phyloP scores from a whole-genome alignment of 176 grass and related monocot species.

The Thinopyrum elongatum region DNA sequence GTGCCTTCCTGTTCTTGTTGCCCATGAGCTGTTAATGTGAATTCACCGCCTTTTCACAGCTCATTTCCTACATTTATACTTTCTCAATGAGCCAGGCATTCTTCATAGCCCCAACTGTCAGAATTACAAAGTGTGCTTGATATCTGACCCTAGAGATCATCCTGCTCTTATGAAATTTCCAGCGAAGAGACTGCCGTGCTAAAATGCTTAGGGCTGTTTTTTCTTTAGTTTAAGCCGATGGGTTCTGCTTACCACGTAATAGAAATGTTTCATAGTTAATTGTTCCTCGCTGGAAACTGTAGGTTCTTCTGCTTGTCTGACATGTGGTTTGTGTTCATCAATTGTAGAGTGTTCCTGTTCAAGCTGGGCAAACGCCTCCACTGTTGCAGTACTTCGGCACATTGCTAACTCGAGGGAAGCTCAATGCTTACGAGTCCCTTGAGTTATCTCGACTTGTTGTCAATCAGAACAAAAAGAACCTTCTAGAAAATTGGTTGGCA shows the following conservation, averaged over 20 bases:
- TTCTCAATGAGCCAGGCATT: background rate
- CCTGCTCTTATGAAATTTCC: background rate
- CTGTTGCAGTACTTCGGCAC: conserved; percentile 90
- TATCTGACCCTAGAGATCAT: conserved; percentile 7
- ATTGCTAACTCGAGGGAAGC: conserved; percentile 87
- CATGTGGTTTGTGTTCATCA: background rate
- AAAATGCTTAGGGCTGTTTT: background rate
- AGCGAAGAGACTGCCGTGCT: background rate
- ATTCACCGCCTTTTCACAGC: background rate
- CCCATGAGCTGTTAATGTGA: conserved; percentile 4
- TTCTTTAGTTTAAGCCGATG: background rate
- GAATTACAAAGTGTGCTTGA: background rate
- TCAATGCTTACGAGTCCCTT: conserved; percentile 89
- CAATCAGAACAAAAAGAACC: conserved; percentile 99
- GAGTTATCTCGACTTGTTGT: conserved; percentile 91
- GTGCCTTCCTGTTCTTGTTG: conserved; percentile 35
- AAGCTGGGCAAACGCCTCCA: conserved; percentile 88
- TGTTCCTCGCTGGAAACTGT: background rate
- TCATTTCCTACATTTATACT: background rate
- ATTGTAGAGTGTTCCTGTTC: conserved; percentile 88
- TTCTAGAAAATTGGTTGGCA: conserved; percentile 89
- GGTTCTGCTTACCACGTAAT: background rate
- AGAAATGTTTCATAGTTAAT: background rate
- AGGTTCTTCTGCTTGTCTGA: background rate
- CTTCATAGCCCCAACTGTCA: background rate